These are phyloP conservation scores for Pezicula rhizophila DNA, from an alignment of 2,329 filamentous ascomycete genomes.

Conservation along the genomic window DNA sequence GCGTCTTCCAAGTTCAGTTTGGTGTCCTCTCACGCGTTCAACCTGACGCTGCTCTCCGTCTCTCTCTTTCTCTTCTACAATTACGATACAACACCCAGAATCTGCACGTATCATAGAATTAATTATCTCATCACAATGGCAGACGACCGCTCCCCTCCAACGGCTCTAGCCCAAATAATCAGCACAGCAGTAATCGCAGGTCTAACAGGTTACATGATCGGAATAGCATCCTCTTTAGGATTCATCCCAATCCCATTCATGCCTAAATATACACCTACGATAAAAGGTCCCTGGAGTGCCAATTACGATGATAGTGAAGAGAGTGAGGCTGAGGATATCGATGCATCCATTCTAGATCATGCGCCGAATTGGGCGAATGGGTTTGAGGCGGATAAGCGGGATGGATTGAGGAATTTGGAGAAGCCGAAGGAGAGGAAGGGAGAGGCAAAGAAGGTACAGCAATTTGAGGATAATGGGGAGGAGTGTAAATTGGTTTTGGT, in stretches of 20 bases:
- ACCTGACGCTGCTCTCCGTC: too few relatives aligned
- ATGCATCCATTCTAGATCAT: conserved; percentile 54
- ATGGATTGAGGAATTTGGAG: conserved; percentile 41
- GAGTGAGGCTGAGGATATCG: conserved; percentile 62
- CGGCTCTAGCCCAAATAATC: conserved; percentile 50
- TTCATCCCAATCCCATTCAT: conserved; percentile 54
- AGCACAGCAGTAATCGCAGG: conserved; percentile 70
- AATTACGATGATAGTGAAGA: conserved; percentile 56
- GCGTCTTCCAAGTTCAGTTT: too few relatives aligned
- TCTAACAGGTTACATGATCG: conserved; percentile 74
- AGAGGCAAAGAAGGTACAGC: conserved; percentile 38
- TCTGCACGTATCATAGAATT: too few relatives aligned
- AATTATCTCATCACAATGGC: conserved; percentile 13
- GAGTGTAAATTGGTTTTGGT: conserved; percentile 94
- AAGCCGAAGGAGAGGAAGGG: conserved; percentile 28
- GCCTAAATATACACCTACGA: conserved; percentile 29
- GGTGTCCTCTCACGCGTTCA: too few relatives aligned
- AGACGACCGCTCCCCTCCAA: conserved; percentile 19
- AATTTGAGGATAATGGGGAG: conserved; percentile 45
- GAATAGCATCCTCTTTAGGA: conserved; percentile 65
- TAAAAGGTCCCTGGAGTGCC: conserved; percentile 35
- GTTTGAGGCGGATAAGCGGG: conserved; percentile 49
- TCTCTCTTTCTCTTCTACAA: too few relatives aligned
- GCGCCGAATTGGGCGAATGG: conserved; percentile 63
- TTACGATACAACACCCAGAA: too few relatives aligned